Percentiles rank a stretch among this genome's conserved stretches.
phyloP scores from a whole-genome alignment of 176 grass and related monocot genomes.

The Oryza meyeriana region DNA sequence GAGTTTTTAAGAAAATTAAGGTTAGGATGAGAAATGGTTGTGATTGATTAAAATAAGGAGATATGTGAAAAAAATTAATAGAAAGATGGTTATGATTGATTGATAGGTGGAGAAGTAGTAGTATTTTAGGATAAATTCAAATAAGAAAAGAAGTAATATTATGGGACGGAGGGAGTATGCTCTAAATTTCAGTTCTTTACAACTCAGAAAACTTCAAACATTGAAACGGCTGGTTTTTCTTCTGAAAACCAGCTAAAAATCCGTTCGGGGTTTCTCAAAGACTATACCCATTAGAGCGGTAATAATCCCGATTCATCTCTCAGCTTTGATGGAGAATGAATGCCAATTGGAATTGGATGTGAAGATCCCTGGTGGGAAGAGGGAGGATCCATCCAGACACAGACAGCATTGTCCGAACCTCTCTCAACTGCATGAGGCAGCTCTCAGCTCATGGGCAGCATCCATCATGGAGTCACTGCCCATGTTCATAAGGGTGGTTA shows the following conservation, averaged over 20 bases:
- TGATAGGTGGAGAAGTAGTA: too few species aligned
- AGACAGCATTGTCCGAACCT: not conserved
- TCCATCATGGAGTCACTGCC: conserved; percentile 7
- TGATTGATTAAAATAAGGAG: too few species aligned
- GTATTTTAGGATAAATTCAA: too few species aligned
- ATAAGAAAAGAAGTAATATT: too few species aligned
- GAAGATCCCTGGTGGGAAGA: not conserved
- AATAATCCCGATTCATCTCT: not conserved
- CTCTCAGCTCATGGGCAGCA: conserved; percentile 20
- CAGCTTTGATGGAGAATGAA: not conserved
- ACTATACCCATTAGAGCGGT: not conserved
- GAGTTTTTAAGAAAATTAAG: too few species aligned
- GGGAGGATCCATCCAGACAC: not conserved
- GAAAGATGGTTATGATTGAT: too few species aligned
- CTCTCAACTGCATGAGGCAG: conserved; percentile 42
- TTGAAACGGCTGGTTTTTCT: not conserved
- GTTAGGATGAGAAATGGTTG: too few species aligned
- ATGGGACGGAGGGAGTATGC: too few species aligned
- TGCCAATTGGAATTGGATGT: not conserved
- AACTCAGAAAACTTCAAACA: not conserved
- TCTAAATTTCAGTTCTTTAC: not conserved
- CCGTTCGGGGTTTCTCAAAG: not conserved
- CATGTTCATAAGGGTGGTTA: conserved; percentile 66
- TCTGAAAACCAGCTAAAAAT: not conserved
- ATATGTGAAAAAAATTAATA: too few species aligned